Conservation (phyloP, 306 rosid genomes). For the Arachis stenosperma region DNA sequence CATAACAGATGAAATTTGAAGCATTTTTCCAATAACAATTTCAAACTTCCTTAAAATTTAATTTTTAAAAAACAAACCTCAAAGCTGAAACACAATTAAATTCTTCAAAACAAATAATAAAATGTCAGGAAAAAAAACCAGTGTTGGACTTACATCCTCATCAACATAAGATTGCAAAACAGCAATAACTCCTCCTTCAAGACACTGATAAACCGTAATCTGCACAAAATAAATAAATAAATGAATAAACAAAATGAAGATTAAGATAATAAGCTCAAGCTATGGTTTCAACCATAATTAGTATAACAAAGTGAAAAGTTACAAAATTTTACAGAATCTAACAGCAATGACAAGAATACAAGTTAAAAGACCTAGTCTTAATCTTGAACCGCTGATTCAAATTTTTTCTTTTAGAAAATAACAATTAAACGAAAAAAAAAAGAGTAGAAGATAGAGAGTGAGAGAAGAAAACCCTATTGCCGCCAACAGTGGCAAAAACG, state of each 20-base stretch:
- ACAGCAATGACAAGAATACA: neutral
- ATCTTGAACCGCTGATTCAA: too few species aligned
- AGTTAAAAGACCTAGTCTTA: neutral
- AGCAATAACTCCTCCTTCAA: conserved; percentile 84
- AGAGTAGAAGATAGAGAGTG: neutral
- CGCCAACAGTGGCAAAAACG: conserved; percentile 93
- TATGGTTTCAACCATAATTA: neutral
- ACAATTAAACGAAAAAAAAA: too few species aligned
- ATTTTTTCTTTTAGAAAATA: too few species aligned
- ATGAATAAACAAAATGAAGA: neutral
- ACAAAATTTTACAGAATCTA: neutral
- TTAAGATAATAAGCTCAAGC: neutral
- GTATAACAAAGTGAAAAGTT: neutral
- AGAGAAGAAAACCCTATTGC: conserved; percentile 58
- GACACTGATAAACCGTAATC: conserved; percentile 82
- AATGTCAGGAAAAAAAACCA: neutral
- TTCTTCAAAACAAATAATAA: neutral
- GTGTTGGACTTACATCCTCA: conserved; percentile 75
- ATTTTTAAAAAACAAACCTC: neutral
- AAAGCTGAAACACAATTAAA: neutral
- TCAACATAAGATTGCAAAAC: conserved; percentile 91
- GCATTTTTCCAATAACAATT: conserved; percentile 2
- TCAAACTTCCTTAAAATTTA: neutral
- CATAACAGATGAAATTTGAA: conserved; percentile 49
- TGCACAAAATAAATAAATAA: conserved; percentile 32